These are phyloP conservation scores for Penicillium sp. DNA, from an alignment of 2,329 filamentous ascomycete genomes.

Conservation along the genomic window DNA sequence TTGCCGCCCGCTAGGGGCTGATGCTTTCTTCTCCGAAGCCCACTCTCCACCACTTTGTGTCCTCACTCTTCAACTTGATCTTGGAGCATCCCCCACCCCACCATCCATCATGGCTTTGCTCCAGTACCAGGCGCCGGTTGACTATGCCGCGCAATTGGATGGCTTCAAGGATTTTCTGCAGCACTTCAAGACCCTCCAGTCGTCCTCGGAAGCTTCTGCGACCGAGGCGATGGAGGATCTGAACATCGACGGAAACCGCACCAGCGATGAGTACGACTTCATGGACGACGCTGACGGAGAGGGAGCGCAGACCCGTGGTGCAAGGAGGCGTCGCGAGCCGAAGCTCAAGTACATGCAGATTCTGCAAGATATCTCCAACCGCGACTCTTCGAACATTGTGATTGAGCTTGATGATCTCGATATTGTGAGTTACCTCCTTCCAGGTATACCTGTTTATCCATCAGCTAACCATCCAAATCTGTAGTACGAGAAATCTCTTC, in stretches of 20 bases:
- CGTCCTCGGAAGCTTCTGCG: conserved; percentile 68
- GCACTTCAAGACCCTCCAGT: conserved; percentile 78
- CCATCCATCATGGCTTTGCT: conserved; percentile 76
- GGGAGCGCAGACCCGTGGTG: conserved; percentile 49
- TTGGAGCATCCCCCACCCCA: conserved; percentile 9
- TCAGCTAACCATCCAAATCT: conserved; percentile 7
- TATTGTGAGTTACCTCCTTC: conserved; percentile 55
- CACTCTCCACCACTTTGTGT: conserved; percentile 26
- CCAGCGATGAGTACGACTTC: conserved; percentile 90
- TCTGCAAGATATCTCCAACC: conserved; percentile 84
- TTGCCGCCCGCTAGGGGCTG: conserved; percentile 10
- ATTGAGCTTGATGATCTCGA: conserved; percentile 90
- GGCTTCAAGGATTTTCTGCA: conserved; percentile 85
- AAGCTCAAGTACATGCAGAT: conserved; percentile 87
- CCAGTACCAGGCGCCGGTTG: conserved; percentile 75
- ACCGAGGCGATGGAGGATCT: conserved; percentile 82
- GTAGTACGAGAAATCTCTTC: conserved; percentile 75
- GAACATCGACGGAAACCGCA: conserved; percentile 82
- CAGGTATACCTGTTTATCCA: neutral
- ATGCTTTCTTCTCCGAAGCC: conserved; percentile 19
- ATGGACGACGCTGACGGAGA: conserved; percentile 76
- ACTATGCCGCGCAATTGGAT: conserved; percentile 82
- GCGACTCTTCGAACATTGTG: conserved; percentile 74
- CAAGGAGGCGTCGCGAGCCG: conserved; percentile 57
- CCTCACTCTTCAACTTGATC: conserved; percentile 18